Percentiles rank a stretch among this genome's conserved stretches.
phyloP scores from a whole-genome alignment of 352 stramenopile species.

The Aphanomyces cochlioides region DNA sequence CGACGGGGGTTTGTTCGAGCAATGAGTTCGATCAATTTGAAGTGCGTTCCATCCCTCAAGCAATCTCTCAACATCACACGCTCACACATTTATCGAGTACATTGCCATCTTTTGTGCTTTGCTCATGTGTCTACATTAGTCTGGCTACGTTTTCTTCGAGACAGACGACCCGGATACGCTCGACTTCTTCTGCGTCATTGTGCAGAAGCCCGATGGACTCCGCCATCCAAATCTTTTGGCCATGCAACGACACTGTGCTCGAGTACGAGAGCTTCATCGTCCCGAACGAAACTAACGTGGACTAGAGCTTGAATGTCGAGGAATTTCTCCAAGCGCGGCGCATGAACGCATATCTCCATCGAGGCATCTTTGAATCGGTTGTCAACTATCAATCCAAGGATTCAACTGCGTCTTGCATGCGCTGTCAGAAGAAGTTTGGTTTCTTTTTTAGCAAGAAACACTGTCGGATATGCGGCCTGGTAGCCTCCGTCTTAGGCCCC shows the following conservation, averaged over 20 bases:
- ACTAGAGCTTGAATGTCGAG: slow-evolving; percentile 16
- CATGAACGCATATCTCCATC: not conserved
- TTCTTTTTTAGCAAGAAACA: slow-evolving; percentile 59
- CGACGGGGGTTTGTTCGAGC: slow-evolving; percentile 65
- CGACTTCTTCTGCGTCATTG: slow-evolving; percentile 10
- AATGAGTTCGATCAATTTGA: slow-evolving; percentile 70
- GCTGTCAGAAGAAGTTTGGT: slow-evolving; percentile 51
- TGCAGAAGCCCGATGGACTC: not conserved
- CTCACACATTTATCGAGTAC: slow-evolving; percentile 63
- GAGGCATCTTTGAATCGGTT: slow-evolving; percentile 6
- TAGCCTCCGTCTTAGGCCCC: slow-evolving; percentile 20
- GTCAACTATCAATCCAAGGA: slow-evolving; percentile 37
- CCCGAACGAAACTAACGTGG: not conserved
- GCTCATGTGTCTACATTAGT: slow-evolving; percentile 43
- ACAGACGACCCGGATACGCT: slow-evolving; percentile 16
- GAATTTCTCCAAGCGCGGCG: slow-evolving; percentile 9
- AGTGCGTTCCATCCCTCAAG: slow-evolving; percentile 56
- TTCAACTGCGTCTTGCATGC: slow-evolving; percentile 43
- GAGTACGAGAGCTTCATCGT: not conserved
- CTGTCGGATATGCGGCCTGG: slow-evolving; percentile 70
- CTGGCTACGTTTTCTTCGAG: slow-evolving; percentile 19
- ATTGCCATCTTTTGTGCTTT: slow-evolving; percentile 63
- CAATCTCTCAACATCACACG: slow-evolving; percentile 61
- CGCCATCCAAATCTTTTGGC: not conserved
- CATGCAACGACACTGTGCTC: slow-evolving; percentile 14